Evolutionary conservation across 1,139 yeast genomes (phyloP).

Genomic region (Diutina scorzettiae): DNA sequence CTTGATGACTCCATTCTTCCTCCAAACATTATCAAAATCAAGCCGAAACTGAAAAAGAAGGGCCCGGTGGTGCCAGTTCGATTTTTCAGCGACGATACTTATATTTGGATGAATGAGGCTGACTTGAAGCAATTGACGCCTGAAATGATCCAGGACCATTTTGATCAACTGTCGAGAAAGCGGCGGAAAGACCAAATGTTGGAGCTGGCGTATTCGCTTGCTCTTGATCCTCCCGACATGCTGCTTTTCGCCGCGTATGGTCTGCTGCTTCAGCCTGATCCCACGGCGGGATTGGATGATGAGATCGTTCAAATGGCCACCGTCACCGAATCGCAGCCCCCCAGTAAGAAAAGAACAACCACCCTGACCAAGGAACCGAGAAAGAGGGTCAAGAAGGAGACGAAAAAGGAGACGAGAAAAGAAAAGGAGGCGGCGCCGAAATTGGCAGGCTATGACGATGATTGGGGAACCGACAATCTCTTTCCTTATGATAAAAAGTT

Average conservation of each 20-base stretch:
- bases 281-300: conserved; percentile 11
- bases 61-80: conserved; percentile 31
- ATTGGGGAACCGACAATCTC: conserved; percentile 1
- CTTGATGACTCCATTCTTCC: conserved; percentile 50
- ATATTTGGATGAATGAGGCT: conserved; percentile 42
- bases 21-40: conserved; percentile 31
- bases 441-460: background rate
- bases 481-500: background rate
- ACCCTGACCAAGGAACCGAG: background rate
- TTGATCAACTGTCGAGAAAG: conserved; percentile 11
- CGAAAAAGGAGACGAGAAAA: background rate
- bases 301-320: conserved; percentile 6
- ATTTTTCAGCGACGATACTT: conserved; percentile 56
- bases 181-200: conserved; percentile 26
- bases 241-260: conserved; percentile 30
- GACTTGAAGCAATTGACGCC: conserved; percentile 26
- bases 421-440: background rate
- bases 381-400: background rate
- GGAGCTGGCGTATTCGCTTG: conserved; percentile 28
- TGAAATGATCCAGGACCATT: conserved; percentile 19
- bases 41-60: conserved; percentile 29
- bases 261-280: conserved; percentile 20
- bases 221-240: conserved; percentile 34
- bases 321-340: background rate
- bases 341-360: background rate